phyloP scores from a whole-genome alignment of 2,329 filamentous ascomycete species.

The Dactylellina parvicollis region DNA sequence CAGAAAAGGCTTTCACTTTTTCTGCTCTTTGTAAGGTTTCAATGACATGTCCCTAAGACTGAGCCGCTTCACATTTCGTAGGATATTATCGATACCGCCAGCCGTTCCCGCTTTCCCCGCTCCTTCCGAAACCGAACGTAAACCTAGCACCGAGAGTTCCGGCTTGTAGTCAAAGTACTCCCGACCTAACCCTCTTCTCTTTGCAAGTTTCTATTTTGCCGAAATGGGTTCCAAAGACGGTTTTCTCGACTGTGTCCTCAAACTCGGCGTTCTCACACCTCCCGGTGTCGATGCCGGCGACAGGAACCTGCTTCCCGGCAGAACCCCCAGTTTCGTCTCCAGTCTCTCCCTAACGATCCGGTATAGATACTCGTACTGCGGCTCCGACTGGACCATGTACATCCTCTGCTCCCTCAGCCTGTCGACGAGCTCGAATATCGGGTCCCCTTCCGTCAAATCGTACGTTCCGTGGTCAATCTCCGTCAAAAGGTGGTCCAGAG shows the following conservation, averaged over 20 bases:
- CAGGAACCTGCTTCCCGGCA: slow-evolving; percentile 58
- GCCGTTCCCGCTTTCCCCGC: no score
- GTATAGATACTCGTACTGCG: slow-evolving; percentile 88
- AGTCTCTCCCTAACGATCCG: slow-evolving; percentile 78
- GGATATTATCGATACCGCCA: no score
- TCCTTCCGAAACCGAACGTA: no score
- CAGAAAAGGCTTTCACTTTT: no score
- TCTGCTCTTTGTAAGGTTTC: no score
- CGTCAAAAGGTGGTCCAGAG: slow-evolving; percentile 87
- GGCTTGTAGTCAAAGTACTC: background rate
- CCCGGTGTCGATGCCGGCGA: slow-evolving; percentile 29
- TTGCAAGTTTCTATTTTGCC: slow-evolving; percentile 41
- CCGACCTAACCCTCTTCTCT: slow-evolving; percentile 6
- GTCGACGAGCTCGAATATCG: slow-evolving; percentile 82
- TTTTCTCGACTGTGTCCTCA: slow-evolving; percentile 33
- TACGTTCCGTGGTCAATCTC: slow-evolving; percentile 81
- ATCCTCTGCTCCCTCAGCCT: slow-evolving; percentile 83
- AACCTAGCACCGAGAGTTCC: background rate
- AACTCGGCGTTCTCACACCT: slow-evolving; percentile 38
- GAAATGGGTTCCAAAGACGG: slow-evolving; percentile 42
- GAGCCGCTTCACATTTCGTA: no score
- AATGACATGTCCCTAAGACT: no score
- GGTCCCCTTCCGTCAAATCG: slow-evolving; percentile 67
- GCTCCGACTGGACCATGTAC: slow-evolving; percentile 92
- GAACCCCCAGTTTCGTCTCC: slow-evolving; percentile 58